Evolutionary conservation across 2,329 filamentous ascomycete genomes (phyloP).

Genomic region (Fusarium sp.): DNA sequence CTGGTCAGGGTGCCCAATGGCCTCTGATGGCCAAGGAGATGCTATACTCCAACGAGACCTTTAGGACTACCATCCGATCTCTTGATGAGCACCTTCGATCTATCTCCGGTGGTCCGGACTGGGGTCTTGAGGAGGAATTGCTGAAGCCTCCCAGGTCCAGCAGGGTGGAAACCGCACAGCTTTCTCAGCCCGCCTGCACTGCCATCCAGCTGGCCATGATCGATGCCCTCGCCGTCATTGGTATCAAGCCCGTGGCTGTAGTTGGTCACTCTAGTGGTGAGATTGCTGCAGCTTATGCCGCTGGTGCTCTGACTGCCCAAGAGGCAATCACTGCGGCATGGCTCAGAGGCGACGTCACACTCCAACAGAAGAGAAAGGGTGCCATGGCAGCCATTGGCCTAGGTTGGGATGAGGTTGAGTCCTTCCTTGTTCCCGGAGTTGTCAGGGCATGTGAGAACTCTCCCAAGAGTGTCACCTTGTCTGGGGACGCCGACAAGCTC

Average conservation of each 20-base stretch:
- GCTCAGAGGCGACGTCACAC: conserved; percentile 49
- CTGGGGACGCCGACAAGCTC: conserved; percentile 46
- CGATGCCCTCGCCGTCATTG: conserved; percentile 49
- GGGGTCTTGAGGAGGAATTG: conserved; percentile 38
- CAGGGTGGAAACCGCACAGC: conserved; percentile 46
- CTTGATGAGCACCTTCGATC: conserved; percentile 22
- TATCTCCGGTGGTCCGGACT: neutral
- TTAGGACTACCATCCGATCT: conserved; percentile 11
- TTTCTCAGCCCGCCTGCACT: conserved; percentile 56
- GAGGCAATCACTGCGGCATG: conserved; percentile 55
- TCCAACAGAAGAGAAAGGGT: conserved; percentile 24
- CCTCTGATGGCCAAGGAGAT: conserved; percentile 46
- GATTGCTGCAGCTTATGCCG: conserved; percentile 58
- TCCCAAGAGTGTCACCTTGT: conserved; percentile 50
- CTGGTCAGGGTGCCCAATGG: conserved; percentile 53
- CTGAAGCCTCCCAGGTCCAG: conserved; percentile 7
- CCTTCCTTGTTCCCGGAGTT: conserved; percentile 41
- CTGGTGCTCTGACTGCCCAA: conserved; percentile 48
- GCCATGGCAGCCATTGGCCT: conserved; percentile 56
- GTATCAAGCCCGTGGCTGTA: conserved; percentile 48
- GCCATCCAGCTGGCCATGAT: conserved; percentile 58
- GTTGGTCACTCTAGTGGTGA: conserved; percentile 59
- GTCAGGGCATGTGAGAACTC: conserved; percentile 55
- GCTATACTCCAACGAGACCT: conserved; percentile 3
- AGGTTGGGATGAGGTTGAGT: conserved; percentile 42